Evolutionary conservation across 192 early-diverging fungal genomes (phyloP).

Genomic region (Borealophlyctis nickersoniae): DNA sequence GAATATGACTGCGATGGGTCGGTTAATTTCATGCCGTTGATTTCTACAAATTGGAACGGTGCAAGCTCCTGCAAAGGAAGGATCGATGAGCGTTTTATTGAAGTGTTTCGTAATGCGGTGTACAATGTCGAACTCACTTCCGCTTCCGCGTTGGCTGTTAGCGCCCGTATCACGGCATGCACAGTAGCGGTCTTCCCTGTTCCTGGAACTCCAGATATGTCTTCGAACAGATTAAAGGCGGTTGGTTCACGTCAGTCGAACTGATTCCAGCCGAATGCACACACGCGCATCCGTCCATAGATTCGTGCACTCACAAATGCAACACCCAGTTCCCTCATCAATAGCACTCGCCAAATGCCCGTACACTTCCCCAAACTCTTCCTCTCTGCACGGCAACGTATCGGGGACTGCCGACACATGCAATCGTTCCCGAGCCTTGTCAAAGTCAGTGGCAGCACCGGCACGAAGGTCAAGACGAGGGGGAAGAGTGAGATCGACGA

Average conservation of each 20-base stretch:
- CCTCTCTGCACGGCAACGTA: conserved; percentile 88
- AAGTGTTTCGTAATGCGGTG: too few species aligned
- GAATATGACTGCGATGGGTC: conserved; percentile 87
- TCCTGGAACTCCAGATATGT: conserved; percentile 94
- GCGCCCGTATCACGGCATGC: conserved; percentile 70
- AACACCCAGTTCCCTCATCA: conserved; percentile 77
- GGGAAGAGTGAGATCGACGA: neutral
- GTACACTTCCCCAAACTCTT: conserved; percentile 82
- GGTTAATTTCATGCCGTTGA: conserved; percentile 96
- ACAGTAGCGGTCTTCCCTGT: conserved; percentile 98
- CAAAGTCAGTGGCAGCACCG: conserved; percentile 20
- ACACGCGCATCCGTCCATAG: too few species aligned
- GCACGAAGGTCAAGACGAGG: neutral
- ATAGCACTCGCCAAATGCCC: conserved; percentile 71
- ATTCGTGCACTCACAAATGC: conserved; percentile 65
- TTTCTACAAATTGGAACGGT: conserved; percentile 86
- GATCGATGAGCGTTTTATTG: neutral
- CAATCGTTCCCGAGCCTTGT: conserved; percentile 67
- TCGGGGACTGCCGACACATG: conserved; percentile 89
- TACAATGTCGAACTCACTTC: conserved; percentile 41
- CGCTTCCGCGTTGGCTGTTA: conserved; percentile 56
- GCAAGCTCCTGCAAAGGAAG: conserved; percentile 14
- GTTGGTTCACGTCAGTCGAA: neutral
- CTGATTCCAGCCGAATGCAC: too few species aligned
- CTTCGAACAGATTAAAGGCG: conserved; percentile 30